Evolutionary conservation across 2,329 filamentous ascomycete genomes (phyloP).

Genomic region (Ceratocystis colombiana): DNA sequence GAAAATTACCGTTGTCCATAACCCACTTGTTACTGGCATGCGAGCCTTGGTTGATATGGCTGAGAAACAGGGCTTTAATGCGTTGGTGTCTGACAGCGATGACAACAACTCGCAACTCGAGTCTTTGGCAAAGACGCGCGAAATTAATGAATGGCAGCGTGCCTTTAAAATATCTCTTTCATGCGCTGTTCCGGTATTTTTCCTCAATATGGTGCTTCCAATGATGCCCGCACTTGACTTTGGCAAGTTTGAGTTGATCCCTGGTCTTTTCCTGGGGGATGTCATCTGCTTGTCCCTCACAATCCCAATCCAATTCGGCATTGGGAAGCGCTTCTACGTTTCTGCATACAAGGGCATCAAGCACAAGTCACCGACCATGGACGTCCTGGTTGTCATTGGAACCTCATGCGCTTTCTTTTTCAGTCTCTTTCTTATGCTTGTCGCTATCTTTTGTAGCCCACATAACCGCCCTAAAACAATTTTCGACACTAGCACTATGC

Average conservation of each 20-base stretch:
- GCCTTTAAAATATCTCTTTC: conserved; percentile 67
- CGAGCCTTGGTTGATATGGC: conserved; percentile 72
- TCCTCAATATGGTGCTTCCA: conserved; percentile 87
- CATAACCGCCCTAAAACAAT: conserved; percentile 77
- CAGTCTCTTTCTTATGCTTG: conserved; percentile 74
- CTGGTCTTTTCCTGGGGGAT: conserved; percentile 80
- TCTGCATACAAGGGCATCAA: conserved; percentile 89
- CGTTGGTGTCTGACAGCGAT: conserved; percentile 77
- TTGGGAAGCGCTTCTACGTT: conserved; percentile 86
- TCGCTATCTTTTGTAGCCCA: conserved; percentile 64
- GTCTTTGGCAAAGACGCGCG: conserved; percentile 88
- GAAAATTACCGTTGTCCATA: conserved; percentile 62
- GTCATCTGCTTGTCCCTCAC: conserved; percentile 74
- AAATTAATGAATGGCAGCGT: conserved; percentile 84
- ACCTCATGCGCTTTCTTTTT: conserved; percentile 96
- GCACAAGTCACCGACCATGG: conserved; percentile 91
- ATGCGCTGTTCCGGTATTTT: conserved; percentile 82
- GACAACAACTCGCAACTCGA: conserved; percentile 96
- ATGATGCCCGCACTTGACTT: conserved; percentile 77
- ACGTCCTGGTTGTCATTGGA: conserved; percentile 85
- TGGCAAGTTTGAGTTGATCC: conserved; percentile 54
- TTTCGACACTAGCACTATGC: conserved; percentile 97
- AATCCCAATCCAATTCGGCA: conserved; percentile 89
- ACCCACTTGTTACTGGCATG: conserved; percentile 62
- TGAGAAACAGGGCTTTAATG: conserved; percentile 77